Conservation (phyloP, 176 grass and related monocot genomes). For the Carex cristatella region DNA sequence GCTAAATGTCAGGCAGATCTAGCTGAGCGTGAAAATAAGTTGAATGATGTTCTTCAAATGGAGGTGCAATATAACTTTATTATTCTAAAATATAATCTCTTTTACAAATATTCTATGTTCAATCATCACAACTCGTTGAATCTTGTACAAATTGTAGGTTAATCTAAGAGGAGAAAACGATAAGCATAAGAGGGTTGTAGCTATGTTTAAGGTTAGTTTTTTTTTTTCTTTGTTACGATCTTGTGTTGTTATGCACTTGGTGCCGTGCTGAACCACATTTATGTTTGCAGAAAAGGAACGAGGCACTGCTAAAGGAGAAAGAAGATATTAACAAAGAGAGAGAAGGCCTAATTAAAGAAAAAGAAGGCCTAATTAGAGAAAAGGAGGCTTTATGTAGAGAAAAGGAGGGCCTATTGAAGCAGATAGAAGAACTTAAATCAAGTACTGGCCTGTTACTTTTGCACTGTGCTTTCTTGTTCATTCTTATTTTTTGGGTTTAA, state of each 20-base stretch:
- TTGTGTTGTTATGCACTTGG: neutral
- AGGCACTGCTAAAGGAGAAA: constrained; percentile 48
- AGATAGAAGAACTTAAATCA: constrained; percentile 95
- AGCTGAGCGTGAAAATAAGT: constrained; percentile 57
- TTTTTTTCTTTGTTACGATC: constrained; percentile 12
- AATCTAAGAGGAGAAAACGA: constrained; percentile 61
- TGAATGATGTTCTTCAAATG: constrained; percentile 50
- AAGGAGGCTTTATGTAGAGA: constrained; percentile 47
- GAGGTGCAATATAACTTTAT: constrained; percentile 51
- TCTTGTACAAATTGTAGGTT: constrained; percentile 33
- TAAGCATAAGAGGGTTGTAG: constrained; percentile 34
- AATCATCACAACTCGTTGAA: neutral
- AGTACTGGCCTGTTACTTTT: constrained; percentile 34
- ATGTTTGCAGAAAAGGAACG: constrained; percentile 54
- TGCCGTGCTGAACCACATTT: constrained; percentile 2
- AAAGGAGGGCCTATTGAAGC: constrained; percentile 61
- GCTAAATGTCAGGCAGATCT: constrained; percentile 55
- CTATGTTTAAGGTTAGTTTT: constrained; percentile 39
- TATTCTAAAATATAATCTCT: neutral
- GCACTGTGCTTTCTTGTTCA: neutral
- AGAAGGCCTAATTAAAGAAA: constrained; percentile 48
- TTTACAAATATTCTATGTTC: constrained; percentile 9
- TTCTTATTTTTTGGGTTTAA: constrained; percentile 1
- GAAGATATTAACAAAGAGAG: constrained; percentile 47
- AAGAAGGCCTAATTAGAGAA: constrained; percentile 43